Evolutionary conservation across 176 grass and related monocot species (phyloP).

Genomic region (Luzula sylvatica): DNA sequence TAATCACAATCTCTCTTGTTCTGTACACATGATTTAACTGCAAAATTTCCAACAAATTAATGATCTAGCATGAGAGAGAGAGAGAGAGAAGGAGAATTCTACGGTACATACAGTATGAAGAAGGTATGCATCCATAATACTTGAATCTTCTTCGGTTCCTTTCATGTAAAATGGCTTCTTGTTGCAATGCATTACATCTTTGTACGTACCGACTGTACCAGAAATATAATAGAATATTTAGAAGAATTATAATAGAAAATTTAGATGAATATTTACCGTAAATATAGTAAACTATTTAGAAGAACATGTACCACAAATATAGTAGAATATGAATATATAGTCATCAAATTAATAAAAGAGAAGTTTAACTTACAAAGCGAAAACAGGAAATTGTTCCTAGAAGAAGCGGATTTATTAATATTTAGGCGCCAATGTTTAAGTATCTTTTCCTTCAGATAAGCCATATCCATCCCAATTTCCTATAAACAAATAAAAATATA

Average conservation of each 20-base stretch:
- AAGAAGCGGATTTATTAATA: constrained; percentile 26
- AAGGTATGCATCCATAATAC: constrained; percentile 88
- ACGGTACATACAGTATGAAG: constrained; percentile 78
- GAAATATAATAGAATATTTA: background rate
- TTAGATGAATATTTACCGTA: too few species aligned
- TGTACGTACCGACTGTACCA: constrained; percentile 74
- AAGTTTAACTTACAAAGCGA: constrained; percentile 43
- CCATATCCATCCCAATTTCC: constrained; percentile 16
- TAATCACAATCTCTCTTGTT: constrained; percentile 78
- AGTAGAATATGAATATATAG: too few species aligned
- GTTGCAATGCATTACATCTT: constrained; percentile 90
- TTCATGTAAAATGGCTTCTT: constrained; percentile 96
- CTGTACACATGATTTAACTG: constrained; percentile 88
- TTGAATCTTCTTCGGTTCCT: constrained; percentile 60
- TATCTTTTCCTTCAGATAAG: constrained; percentile 32
- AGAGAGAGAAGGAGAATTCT: constrained; percentile 15
- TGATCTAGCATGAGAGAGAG: constrained; percentile 6
- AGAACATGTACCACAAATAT: too few species aligned
- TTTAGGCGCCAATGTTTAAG: constrained; percentile 35
- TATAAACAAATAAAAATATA: constrained; percentile 2
- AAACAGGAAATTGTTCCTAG: constrained; percentile 35
- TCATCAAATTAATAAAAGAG: background rate
- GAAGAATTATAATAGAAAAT: background rate
- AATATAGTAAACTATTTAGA: too few species aligned
- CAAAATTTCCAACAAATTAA: constrained; percentile 21